Evolutionary conservation across 129 eudicot species (phyloP).

Genomic region (Centaurea solstitialis): DNA sequence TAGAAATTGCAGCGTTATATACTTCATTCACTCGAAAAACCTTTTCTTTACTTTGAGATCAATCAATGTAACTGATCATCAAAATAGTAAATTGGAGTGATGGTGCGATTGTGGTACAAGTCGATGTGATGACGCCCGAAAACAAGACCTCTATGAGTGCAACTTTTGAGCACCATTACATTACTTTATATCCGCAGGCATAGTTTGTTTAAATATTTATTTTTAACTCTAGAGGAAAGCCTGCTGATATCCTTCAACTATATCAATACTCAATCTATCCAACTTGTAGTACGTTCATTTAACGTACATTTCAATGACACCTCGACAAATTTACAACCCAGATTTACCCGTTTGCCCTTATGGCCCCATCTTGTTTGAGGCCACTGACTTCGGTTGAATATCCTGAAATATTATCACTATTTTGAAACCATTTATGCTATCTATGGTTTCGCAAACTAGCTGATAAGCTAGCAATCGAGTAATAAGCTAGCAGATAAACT

Average conservation of each 20-base stretch:
- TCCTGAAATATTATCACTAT: background rate
- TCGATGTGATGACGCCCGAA: background rate
- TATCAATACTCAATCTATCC: too few species aligned
- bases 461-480: background rate
- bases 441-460: too few species aligned
- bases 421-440: too few species aligned
- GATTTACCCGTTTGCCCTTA: background rate
- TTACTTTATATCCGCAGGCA: background rate
- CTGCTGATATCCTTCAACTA: background rate
- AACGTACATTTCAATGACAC: background rate
- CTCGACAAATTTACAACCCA: background rate
- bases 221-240: background rate
- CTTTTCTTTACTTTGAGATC: background rate
- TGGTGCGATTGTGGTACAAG: background rate
- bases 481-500: background rate
- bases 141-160: too few species aligned
- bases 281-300: too few species aligned
- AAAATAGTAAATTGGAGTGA: too few species aligned
- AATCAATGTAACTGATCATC: too few species aligned
- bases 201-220: too few species aligned
- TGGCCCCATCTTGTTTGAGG: background rate
- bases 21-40: background rate
- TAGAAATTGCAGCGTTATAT: background rate
- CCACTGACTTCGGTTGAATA: background rate
- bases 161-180: too few species aligned